Base-by-base conservation (phyloP, 441 rosid genomes). In the Raphanus hybrid region DNA sequence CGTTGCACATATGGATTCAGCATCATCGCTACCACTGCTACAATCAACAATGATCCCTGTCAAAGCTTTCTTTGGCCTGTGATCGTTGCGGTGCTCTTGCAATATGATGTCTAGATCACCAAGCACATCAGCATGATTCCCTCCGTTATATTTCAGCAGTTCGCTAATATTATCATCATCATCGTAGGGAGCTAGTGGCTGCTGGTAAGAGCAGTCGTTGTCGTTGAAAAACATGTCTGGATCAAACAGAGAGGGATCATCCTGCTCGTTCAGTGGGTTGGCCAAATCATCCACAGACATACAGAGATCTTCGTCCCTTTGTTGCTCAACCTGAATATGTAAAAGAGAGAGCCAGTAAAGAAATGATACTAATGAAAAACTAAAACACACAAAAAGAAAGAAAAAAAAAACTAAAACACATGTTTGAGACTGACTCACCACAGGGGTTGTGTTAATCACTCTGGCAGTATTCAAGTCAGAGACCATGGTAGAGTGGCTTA, bases 1-100 rank as follows among this genome's bases (percentile, higher is more conserved):
- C 69, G 23, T 10, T 34, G 20, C 72, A 20, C 50, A 64, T 12
- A 71, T 77, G 0, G 75, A 66, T 71, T 72, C 69, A 48, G 69
- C 69, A 48, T 71, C 69, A 48, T 72, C 64, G 0, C 57, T 65
- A 1, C 41, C 75, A 41, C 60, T 63, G 57, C 64, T 26, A 54
- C 23, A 62, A 27, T 39, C 55, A 67, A 1, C 16, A 67, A 60
- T 35, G 15, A 50, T 15, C 69, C 77, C 81, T 60, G 77, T 7
- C 48, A 72, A 27, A 60, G 77, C 4, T 26, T 50, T 29, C 62
- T 10, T 68, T 32, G 72, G 43, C 62, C 0, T 68, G 62, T 68
- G 7, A 32, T 52, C 11, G 45, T 10, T 68, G 14, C 7, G 8
- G 48, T 29, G 11, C 27, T 4, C 62, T 5, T 4, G 15, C 63